Evolutionary conservation across 2,329 filamentous ascomycete species (phyloP).

Genomic region (Ophiostoma sp.): DNA sequence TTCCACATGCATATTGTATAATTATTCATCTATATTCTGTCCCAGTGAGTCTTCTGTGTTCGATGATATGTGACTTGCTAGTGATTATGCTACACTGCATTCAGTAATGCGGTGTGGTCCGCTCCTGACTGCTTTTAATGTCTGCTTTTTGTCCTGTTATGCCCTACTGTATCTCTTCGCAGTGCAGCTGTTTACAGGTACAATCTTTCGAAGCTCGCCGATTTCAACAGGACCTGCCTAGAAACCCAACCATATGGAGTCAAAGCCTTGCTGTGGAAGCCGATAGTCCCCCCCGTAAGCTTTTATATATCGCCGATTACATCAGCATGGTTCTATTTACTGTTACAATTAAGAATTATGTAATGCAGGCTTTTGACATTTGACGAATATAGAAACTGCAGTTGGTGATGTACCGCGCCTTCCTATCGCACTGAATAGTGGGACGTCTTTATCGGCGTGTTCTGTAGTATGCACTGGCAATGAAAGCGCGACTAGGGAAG

Average conservation of each 20-base stretch:
- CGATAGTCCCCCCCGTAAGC: too few species aligned
- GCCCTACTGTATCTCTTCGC: too few species aligned
- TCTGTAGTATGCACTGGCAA: too few species aligned
- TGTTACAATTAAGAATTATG: neutral
- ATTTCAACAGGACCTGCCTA: too few species aligned
- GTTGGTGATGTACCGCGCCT: neutral
- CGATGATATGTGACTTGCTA: neutral
- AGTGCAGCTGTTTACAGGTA: too few species aligned
- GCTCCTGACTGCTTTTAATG: too few species aligned
- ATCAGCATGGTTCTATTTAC: too few species aligned
- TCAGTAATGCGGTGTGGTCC: too few species aligned
- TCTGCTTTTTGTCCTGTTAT: too few species aligned
- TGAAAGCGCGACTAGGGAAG: conserved; percentile 5
- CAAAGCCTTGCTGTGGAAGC: too few species aligned
- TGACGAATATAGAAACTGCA: neutral
- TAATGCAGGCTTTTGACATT: neutral
- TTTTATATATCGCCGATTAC: too few species aligned
- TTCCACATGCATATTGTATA: conserved; percentile 27
- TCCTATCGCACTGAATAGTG: conserved; percentile 3
- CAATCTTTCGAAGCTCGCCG: too few species aligned
- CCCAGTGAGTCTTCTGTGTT: neutral
- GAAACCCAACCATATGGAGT: neutral
- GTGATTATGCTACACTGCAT: neutral
- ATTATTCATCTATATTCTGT: conserved; percentile 22
- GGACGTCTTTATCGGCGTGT: neutral